Evolutionary conservation across 148 eudicot genomes (phyloP), one percentile per base, ranked within the genome.

Genomic region (Dianthus caryophyllus): DNA sequence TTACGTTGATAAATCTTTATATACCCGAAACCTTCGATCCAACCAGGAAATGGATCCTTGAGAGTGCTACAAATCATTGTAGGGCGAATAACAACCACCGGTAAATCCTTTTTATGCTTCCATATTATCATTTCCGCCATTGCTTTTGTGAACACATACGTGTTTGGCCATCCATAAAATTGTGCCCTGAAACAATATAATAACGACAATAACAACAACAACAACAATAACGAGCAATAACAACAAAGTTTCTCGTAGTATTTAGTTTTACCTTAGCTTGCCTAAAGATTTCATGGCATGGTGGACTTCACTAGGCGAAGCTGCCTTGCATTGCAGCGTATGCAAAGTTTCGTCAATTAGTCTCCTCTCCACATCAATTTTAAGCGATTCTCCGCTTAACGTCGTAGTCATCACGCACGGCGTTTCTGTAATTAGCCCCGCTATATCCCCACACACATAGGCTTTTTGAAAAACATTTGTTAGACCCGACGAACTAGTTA

Each of bases 41-140:
- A 89, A 56, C 92, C 85, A 2, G 92, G 89, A 69, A 89, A 89
- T 2, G 96, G 96, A n/a, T 86, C 85, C 65, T 84, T 81, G 76
- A 55, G 80, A 18, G 96, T 87, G 60, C 91, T 86, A 1, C 86
- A 78, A 8, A 89, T 44, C 30, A 89, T 84, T 29, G 89, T 87
- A 10, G 96, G 96, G 7, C 96, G 87, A 57, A 89, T 25, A 7
- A 89, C 81, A 25, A 80, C 89, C 5, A 89, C 16, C 0, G 88
- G 84, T 57, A 84, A 48, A 25, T 79, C 64, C 25, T 59, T 78
- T 72, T 69, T 83, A 43, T 70, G 60, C 4, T 84, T 54, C 27
- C 78, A 76, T 11, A 89, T 18, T 21, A 89, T 60, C 96, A 89
- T 89, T 71, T 89, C 96, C 18, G 76, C 96, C 85, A 89, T 78